Conservation (phyloP, 1,284 basidiomycete genomes). For the Peniophora sp. region DNA sequence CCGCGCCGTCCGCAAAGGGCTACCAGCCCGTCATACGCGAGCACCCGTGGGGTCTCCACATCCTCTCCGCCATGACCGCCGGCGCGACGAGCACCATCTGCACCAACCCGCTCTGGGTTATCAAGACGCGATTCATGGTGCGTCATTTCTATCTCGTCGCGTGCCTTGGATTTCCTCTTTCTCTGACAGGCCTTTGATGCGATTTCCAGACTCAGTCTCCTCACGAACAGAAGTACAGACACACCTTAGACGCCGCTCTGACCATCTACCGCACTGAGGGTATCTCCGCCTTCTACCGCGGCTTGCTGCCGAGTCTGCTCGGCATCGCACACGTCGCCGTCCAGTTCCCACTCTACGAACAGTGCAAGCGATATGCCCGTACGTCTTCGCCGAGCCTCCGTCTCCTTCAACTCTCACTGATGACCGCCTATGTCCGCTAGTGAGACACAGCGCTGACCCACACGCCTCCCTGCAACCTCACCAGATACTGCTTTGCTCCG, state of each 20-base stretch:
- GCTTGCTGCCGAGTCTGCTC: slow-evolving; percentile 80
- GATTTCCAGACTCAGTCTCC: slow-evolving; percentile 66
- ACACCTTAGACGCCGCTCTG: slow-evolving; percentile 80
- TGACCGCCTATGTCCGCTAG: slow-evolving; percentile 2
- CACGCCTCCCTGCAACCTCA: slow-evolving; percentile 54
- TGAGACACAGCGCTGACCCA: slow-evolving; percentile 36
- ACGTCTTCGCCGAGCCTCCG: slow-evolving; percentile 26
- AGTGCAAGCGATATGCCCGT: slow-evolving; percentile 80
- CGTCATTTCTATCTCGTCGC: slow-evolving; percentile 18
- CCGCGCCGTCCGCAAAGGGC: slow-evolving; percentile 75
- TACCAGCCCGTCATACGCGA: slow-evolving; percentile 71
- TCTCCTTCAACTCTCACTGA: not conserved
- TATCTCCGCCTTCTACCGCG: slow-evolving; percentile 81
- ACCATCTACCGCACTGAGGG: slow-evolving; percentile 88
- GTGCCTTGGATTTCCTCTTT: slow-evolving; percentile 2
- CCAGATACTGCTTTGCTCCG: slow-evolving; percentile 81
- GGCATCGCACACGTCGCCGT: slow-evolving; percentile 91
- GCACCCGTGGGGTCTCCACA: slow-evolving; percentile 78
- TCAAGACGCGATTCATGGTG: slow-evolving; percentile 97
- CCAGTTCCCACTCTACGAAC: slow-evolving; percentile 94
- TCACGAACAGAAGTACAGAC: slow-evolving; percentile 70
- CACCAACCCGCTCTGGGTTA: slow-evolving; percentile 94
- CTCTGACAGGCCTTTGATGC: not conserved
- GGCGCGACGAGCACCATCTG: slow-evolving; percentile 85
- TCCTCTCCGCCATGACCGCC: slow-evolving; percentile 88